phyloP scores from a whole-genome alignment of 345 rosid species.

The Cardamine occulta region DNA sequence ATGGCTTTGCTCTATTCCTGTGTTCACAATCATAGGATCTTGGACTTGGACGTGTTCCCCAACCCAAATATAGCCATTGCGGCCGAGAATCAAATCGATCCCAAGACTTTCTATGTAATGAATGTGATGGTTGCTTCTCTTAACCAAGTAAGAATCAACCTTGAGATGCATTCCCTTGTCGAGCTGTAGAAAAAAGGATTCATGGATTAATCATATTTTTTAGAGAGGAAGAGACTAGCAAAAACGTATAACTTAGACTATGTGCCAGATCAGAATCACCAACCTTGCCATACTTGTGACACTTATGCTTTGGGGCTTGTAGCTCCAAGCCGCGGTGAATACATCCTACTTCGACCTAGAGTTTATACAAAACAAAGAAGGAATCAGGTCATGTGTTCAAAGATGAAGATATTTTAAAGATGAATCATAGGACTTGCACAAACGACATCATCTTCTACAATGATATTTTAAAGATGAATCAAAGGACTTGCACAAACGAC shows the following conservation, averaged over 20 bases:
- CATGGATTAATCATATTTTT: background rate
- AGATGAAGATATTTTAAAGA: background rate
- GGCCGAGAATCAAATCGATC: constrained; percentile 76
- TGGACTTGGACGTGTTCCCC: constrained; percentile 70
- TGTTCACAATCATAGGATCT: constrained; percentile 49
- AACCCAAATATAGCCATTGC: constrained; percentile 89
- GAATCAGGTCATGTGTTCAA: constrained; percentile 10
- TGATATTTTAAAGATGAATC: too few species aligned
- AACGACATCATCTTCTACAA: constrained; percentile 78
- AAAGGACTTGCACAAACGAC: constrained; percentile 75
- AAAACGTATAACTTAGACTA: background rate
- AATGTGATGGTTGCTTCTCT: constrained; percentile 76
- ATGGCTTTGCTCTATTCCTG: constrained; percentile 44
- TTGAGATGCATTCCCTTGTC: constrained; percentile 71
- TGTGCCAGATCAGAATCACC: constrained; percentile 12
- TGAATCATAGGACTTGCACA: constrained; percentile 62
- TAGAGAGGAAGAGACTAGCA: background rate
- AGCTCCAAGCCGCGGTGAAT: constrained; percentile 65
- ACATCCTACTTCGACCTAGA: constrained; percentile 79
- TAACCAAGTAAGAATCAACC: constrained; percentile 74
- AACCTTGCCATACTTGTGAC: constrained; percentile 95
- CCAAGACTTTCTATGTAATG: constrained; percentile 68
- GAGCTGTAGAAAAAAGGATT: constrained; percentile 52
- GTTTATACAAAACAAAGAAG: background rate
- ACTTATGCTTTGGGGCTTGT: constrained; percentile 84